Evolutionary conservation across 305 asterid species (phyloP).

Genomic region (Fraxinus albicans): DNA sequence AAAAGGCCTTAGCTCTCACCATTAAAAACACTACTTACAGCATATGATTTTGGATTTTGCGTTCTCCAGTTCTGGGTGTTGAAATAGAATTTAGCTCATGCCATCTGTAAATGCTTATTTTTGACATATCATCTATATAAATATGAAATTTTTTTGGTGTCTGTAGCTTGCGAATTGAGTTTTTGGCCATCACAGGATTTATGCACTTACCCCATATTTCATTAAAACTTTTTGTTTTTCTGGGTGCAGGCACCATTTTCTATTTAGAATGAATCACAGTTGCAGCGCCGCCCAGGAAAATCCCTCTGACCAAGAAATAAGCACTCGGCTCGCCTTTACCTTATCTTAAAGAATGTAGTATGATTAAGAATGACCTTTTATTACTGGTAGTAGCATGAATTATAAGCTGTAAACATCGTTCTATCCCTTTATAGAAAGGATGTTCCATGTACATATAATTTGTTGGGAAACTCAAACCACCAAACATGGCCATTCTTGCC

Average conservation of each 20-base stretch:
- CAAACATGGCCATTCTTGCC: neutral
- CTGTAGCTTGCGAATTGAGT: neutral
- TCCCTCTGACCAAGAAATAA: constrained; percentile 15
- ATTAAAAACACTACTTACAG: neutral
- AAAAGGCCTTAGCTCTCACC: neutral
- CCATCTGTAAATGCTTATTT: neutral
- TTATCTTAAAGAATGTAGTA: constrained; percentile 10
- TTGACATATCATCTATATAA: neutral
- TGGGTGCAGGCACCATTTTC: constrained; percentile 26
- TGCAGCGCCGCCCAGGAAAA: neutral
- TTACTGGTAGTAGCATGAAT: constrained; percentile 16
- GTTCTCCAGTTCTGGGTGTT: neutral
- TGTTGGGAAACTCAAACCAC: constrained; percentile 5
- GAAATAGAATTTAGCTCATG: neutral
- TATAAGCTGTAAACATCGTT: constrained; percentile 13
- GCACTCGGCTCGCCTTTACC: constrained; percentile 17
- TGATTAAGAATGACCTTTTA: constrained; percentile 23
- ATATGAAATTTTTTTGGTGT: neutral
- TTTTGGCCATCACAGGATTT: neutral
- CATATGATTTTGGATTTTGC: neutral
- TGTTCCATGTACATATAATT: constrained; percentile 38
- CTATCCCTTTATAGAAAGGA: constrained; percentile 20
- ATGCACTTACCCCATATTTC: neutral
- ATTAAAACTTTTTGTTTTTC: neutral
- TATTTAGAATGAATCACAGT: constrained; percentile 22